A percentile compares a stretch with the other conserved stretches of the same genome.
Conservation (phyloP, 192 early-diverging fungal species). For the Backusella circina region DNA sequence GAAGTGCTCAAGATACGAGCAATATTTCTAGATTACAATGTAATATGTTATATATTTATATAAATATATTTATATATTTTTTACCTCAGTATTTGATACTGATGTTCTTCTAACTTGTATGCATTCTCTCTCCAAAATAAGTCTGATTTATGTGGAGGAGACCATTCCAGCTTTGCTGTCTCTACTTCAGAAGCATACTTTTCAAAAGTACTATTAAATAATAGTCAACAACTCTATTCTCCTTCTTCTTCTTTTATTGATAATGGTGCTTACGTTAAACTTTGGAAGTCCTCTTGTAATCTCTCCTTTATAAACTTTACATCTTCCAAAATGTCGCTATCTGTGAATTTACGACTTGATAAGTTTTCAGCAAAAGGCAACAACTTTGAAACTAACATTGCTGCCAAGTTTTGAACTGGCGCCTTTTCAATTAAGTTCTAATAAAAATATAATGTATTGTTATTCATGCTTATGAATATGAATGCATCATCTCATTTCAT, state of each 20-base stretch:
- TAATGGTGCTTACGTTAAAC: conserved; percentile 53
- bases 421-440: conserved; percentile 80
- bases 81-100: conserved; percentile 68
- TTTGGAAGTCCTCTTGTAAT: conserved; percentile 75
- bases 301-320: conserved; percentile 70
- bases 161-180: conserved; percentile 88
- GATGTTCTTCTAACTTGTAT: conserved; percentile 71
- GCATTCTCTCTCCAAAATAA: conserved; percentile 95
- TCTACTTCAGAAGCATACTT: conserved; percentile 89
- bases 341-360: conserved; percentile 83
- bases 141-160: conserved; percentile 89
- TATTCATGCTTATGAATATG: too few relatives aligned
- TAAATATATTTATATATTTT: neutral
- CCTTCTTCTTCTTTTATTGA: too few relatives aligned
- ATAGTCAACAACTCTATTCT: too few relatives aligned
- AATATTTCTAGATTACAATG: conserved; percentile 44
- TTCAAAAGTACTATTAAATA: conserved; percentile 76
- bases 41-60: neutral
- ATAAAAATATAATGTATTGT: neutral
- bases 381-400: conserved; percentile 84
- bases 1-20: conserved; percentile 63
- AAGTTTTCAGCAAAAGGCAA: conserved; percentile 73
- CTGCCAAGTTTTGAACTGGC: conserved; percentile 76
- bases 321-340: conserved; percentile 83
- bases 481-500: neutral